A percentile compares a stretch with the other conserved stretches of the same genome.
These are phyloP conservation scores for Oryza glaberrima DNA, from an alignment of 176 grass and related monocot genomes.

Conservation along the genomic window DNA sequence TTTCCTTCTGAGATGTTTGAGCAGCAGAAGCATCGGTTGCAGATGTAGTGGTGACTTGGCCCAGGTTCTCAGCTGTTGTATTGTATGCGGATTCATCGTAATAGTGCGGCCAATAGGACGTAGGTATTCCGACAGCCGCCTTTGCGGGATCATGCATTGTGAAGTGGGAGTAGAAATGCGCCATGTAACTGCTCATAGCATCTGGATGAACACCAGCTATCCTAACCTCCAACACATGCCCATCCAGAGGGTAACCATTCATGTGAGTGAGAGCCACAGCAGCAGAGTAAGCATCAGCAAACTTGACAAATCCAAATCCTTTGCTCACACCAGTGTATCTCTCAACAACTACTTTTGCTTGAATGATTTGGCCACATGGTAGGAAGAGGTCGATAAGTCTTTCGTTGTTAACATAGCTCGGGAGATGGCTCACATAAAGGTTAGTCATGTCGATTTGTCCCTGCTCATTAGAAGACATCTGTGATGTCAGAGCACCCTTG, in stretches of 20 bases:
- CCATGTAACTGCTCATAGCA: conserved; percentile 36
- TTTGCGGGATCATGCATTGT: conserved; percentile 17
- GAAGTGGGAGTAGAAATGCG: conserved; percentile 39
- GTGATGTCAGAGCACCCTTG: conserved; percentile 8
- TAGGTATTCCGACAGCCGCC: conserved; percentile 39
- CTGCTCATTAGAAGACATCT: conserved; percentile 12
- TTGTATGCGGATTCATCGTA: conserved; percentile 13
- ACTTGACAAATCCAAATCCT: conserved; percentile 78
- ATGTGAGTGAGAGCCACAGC: conserved; percentile 46
- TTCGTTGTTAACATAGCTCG: conserved; percentile 44
- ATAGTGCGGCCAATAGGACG: conserved; percentile 36
- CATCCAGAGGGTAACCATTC: conserved; percentile 59
- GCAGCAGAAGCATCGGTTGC: conserved; percentile 6
- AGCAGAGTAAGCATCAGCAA: conserved; percentile 51
- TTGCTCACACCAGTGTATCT: conserved; percentile 61
- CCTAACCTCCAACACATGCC: conserved; percentile 57
- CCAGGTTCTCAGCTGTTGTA: neutral
- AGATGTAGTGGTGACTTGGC: conserved; percentile 20
- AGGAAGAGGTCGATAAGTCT: conserved; percentile 58
- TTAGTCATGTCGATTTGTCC: conserved; percentile 61
- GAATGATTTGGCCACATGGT: conserved; percentile 56
- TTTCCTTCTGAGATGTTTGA: conserved; percentile 41
- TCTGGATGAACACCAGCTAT: conserved; percentile 9
- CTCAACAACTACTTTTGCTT: conserved; percentile 58
- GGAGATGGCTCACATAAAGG: conserved; percentile 59